phyloP scores from a whole-genome alignment of 2,329 filamentous ascomycete genomes.

The Alternaria atra region DNA sequence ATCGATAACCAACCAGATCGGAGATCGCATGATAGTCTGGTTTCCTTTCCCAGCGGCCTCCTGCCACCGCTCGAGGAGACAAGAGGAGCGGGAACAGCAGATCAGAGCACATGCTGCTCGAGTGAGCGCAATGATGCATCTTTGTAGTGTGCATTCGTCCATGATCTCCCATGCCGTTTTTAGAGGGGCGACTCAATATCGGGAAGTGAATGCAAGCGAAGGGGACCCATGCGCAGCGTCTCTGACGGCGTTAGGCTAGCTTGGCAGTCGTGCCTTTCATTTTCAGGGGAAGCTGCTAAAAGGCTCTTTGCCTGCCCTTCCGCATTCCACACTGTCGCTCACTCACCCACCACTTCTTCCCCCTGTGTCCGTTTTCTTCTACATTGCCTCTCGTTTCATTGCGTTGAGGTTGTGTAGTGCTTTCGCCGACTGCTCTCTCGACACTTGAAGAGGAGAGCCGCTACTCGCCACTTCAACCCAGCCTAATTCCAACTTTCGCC shows the following conservation, averaged over 20 bases:
- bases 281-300: slow-evolving; percentile 46
- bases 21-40: slow-evolving; percentile 8
- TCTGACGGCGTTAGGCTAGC: slow-evolving; percentile 35
- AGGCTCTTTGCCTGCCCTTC: slow-evolving; percentile 40
- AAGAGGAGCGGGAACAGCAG: background rate
- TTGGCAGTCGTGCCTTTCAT: slow-evolving; percentile 38
- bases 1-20: slow-evolving; percentile 21
- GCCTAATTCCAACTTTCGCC: slow-evolving; percentile 16
- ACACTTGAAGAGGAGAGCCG: slow-evolving; percentile 37
- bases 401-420: slow-evolving; percentile 26
- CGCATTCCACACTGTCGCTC: slow-evolving; percentile 45
- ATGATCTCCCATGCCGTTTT: slow-evolving; percentile 19
- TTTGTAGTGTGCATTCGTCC: slow-evolving; percentile 9
- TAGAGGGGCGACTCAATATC: slow-evolving; percentile 32
- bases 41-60: slow-evolving; percentile 22
- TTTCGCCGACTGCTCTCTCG: slow-evolving; percentile 19
- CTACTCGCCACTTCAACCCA: slow-evolving; percentile 13
- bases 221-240: slow-evolving; percentile 34
- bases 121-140: slow-evolving; percentile 4
- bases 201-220: slow-evolving; percentile 33
- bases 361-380: slow-evolving; percentile 31
- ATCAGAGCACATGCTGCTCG: slow-evolving; percentile 5
- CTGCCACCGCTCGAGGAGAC: slow-evolving; percentile 12
- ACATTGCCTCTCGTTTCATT: slow-evolving; percentile 45
- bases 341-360: slow-evolving; percentile 29